Percentiles rank a stretch among this genome's conserved stretches.
Evolutionary conservation across 1,284 basidiomycete genomes (phyloP).

Genomic region (Marasmius oreades): DNA sequence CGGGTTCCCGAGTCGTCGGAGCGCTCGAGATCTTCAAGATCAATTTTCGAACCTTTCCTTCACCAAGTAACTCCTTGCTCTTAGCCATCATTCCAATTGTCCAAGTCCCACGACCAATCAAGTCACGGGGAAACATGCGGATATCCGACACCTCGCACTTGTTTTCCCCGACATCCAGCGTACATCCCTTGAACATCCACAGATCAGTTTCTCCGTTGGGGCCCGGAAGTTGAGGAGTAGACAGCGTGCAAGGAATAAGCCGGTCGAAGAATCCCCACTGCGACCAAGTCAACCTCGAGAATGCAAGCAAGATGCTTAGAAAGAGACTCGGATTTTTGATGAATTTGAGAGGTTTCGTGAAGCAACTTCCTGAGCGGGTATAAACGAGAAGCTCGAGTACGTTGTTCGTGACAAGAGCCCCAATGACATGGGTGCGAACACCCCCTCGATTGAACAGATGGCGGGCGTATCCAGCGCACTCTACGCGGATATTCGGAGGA

Average conservation of each 20-base stretch:
- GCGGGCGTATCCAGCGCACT: neutral
- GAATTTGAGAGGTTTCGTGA: neutral
- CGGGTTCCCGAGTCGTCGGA: neutral
- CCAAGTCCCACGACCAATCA: neutral
- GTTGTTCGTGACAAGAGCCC: neutral
- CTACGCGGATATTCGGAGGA: neutral
- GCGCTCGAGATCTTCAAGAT: neutral
- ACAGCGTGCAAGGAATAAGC: too few species aligned
- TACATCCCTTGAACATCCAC: neutral
- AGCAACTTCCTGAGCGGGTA: neutral
- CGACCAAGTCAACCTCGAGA: neutral
- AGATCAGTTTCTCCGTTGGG: neutral
- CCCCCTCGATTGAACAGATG: neutral
- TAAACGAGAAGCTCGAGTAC: neutral
- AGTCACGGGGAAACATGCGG: neutral
- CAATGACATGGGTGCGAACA: neutral
- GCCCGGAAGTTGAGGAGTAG: too few species aligned
- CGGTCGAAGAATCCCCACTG: neutral
- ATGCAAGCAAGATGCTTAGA: neutral
- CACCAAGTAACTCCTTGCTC: neutral
- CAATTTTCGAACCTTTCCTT: neutral
- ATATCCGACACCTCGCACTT: neutral
- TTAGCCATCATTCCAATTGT: neutral
- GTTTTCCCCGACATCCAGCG: neutral
- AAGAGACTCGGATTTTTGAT: neutral